Evolutionary conservation across 352 stramenopile species (phyloP).

Genomic region (Phytopythium boreale): DNA sequence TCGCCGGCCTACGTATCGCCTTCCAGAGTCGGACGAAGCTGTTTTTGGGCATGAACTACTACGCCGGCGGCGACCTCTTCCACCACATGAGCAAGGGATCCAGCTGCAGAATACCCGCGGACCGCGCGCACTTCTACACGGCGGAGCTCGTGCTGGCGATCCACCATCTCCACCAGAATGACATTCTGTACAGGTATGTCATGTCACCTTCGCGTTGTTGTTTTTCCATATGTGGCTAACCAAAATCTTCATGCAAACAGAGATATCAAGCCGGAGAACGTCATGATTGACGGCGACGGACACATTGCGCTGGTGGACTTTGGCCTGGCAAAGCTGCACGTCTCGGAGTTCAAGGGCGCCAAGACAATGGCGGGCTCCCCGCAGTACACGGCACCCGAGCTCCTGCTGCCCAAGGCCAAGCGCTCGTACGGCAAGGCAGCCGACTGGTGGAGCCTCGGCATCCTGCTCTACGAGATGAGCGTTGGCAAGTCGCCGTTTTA

Average conservation of each 20-base stretch:
- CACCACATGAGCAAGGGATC: conserved; percentile 89
- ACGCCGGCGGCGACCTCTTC: conserved; percentile 81
- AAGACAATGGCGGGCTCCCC: conserved; percentile 88
- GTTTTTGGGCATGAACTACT: conserved; percentile 89
- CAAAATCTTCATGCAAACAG: conserved; percentile 15
- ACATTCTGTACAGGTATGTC: conserved; percentile 92
- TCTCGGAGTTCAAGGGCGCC: conserved; percentile 86
- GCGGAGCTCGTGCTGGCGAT: conserved; percentile 92
- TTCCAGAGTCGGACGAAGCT: conserved; percentile 88
- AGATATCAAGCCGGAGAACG: conserved; percentile 97
- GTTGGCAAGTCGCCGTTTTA: conserved; percentile 92
- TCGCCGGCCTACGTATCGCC: conserved; percentile 79
- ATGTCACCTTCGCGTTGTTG: background rate
- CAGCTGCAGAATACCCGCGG: conserved; percentile 79
- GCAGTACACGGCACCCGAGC: conserved; percentile 84
- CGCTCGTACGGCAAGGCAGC: conserved; percentile 86
- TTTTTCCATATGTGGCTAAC: background rate
- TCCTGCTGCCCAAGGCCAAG: conserved; percentile 83
- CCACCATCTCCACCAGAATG: conserved; percentile 91
- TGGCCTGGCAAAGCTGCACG: conserved; percentile 91
- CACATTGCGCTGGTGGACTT: conserved; percentile 96
- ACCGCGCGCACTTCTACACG: conserved; percentile 90
- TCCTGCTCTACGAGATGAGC: conserved; percentile 93
- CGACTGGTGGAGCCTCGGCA: conserved; percentile 89
- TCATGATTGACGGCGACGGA: conserved; percentile 94